phyloP scores from a whole-genome alignment of 1,284 basidiomycete species.

The Ceratobasidium sp. region DNA sequence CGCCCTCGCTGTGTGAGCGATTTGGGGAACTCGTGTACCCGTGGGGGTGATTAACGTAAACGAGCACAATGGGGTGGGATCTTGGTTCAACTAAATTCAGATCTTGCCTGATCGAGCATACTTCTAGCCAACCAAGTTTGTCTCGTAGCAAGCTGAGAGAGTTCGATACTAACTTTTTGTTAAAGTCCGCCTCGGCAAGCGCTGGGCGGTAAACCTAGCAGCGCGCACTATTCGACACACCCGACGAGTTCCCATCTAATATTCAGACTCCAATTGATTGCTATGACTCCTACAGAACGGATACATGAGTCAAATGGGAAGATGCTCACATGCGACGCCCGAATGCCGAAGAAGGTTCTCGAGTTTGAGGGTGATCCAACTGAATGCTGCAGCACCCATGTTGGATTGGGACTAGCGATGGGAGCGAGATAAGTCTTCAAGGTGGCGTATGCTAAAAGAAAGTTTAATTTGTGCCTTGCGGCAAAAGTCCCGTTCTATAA shows the following conservation, averaged over 20 bases:
- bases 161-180: neutral
- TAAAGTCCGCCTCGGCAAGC: neutral
- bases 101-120: neutral
- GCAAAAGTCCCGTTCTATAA: conserved; percentile 8
- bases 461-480: neutral
- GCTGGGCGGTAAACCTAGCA: conserved; percentile 1
- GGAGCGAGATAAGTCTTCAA: conserved; percentile 4
- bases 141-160: neutral
- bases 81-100: neutral
- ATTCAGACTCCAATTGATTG: conserved; percentile 4
- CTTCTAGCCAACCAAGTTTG: neutral
- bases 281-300: neutral
- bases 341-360: neutral
- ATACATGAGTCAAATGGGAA: neutral
- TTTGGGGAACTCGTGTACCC: neutral
- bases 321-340: neutral
- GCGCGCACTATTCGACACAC: conserved; percentile 6
- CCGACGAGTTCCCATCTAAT: neutral
- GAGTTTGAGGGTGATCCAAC: conserved; percentile 10
- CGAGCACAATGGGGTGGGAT: neutral
- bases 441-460: neutral
- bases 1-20: neutral
- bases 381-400: neutral
- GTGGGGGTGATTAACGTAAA: conserved; percentile 9
- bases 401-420: neutral